Conservation (phyloP, 2,329 filamentous ascomycete genomes). For the Colletotrichum eleusines region DNA sequence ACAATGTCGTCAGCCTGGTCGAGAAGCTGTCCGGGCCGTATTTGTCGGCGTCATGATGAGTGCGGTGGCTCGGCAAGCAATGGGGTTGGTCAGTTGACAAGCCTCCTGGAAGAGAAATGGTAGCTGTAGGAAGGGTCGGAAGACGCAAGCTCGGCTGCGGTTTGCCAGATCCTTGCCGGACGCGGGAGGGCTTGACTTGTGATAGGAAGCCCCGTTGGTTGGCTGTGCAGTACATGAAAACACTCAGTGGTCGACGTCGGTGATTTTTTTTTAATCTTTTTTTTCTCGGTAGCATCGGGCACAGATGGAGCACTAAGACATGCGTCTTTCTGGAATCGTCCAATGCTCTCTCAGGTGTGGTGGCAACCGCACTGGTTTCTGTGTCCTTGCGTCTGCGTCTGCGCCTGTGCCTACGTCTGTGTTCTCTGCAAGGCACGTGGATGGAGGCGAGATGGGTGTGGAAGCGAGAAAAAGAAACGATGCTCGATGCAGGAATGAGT, state of each 20-base stretch:
- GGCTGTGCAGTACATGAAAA: background rate
- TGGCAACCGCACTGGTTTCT: background rate
- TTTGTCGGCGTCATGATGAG: background rate
- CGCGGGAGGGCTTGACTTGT: background rate
- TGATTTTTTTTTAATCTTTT: background rate
- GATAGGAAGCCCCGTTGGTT: slow-evolving; percentile 1
- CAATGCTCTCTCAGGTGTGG: background rate
- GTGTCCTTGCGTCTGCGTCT: background rate
- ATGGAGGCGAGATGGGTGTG: background rate
- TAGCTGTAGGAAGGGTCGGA: too few relatives aligned
- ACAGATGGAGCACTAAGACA: background rate
- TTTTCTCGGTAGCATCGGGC: background rate
- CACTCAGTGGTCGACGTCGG: background rate
- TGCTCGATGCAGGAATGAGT: slow-evolving; percentile 16
- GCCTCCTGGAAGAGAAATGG: too few relatives aligned
- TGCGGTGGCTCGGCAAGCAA: slow-evolving; percentile 15
- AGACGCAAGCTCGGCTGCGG: too few relatives aligned
- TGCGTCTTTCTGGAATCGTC: slow-evolving; percentile 6
- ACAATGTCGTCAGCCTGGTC: slow-evolving; percentile 1
- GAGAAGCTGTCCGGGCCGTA: slow-evolving; percentile 11
- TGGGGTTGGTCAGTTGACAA: background rate
- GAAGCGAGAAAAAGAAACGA: slow-evolving; percentile 2
- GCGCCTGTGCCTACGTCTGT: background rate
- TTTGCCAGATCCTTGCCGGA: background rate
- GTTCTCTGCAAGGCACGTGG: background rate